Conservation (phyloP, 345 rosid genomes). For the Eucalyptus sp. region DNA sequence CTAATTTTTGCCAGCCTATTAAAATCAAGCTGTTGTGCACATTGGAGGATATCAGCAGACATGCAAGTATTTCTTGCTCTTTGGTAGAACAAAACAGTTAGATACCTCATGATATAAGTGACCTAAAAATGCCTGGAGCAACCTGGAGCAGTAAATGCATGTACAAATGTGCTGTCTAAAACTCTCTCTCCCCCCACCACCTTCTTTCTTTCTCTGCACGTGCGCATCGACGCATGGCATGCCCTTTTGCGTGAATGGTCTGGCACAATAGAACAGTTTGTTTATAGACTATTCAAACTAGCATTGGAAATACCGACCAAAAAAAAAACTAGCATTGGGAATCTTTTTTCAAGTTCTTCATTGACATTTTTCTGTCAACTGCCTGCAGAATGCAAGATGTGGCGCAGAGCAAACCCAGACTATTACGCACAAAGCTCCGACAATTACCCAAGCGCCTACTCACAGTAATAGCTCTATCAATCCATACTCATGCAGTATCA, state of each 20-base stretch:
- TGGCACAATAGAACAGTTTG: neutral
- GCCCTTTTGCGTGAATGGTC: neutral
- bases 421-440: slow-evolving; percentile 59
- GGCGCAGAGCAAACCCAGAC: slow-evolving; percentile 92
- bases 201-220: neutral
- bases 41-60: neutral
- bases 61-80: neutral
- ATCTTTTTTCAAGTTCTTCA: neutral
- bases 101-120: neutral
- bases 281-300: neutral
- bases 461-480: slow-evolving; percentile 31
- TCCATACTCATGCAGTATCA: neutral
- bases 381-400: slow-evolving; percentile 53
- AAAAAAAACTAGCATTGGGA: neutral
- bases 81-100: neutral
- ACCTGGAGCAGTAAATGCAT: neutral
- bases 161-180: neutral
- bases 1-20: neutral
- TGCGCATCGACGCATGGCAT: neutral
- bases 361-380: neutral
- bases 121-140: neutral
- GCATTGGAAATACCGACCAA: neutral
- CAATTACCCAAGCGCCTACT: slow-evolving; percentile 78
- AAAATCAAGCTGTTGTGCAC: neutral
- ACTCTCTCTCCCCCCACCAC: accelerated